Conservation (phyloP, 1,139 yeast species). For the Lodderomyces theae region DNA sequence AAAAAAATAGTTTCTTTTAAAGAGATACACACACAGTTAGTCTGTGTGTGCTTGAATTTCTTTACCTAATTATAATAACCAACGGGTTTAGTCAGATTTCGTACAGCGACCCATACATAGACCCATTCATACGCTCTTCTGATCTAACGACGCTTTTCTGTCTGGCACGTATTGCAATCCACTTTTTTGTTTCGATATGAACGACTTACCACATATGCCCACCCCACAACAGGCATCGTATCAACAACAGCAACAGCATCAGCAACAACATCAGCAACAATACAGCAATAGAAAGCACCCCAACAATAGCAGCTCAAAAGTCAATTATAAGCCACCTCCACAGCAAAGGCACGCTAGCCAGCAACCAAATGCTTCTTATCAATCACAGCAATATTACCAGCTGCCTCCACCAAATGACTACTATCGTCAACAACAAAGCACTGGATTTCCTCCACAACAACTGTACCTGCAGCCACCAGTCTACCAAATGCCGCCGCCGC, state of each 20-base stretch:
- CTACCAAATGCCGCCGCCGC: constrained; percentile 7
- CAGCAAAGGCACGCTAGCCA: constrained; percentile 2
- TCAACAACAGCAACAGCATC: constrained; percentile 17
- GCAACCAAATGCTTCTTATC: background rate
- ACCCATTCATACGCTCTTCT: background rate
- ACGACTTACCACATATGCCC: constrained; percentile 48
- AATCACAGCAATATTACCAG: constrained; percentile 2
- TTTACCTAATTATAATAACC: background rate
- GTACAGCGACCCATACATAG: background rate
- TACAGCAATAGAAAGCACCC: constrained; percentile 14
- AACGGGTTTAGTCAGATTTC: background rate
- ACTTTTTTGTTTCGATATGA: no score
- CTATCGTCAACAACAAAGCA: constrained; percentile 5
- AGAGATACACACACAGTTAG: no score
- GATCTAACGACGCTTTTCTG: no score
- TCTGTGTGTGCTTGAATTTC: background rate
- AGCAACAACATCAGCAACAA: constrained; percentile 16
- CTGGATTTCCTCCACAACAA: constrained; percentile 8
- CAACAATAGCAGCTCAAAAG: background rate
- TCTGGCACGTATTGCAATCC: no score
- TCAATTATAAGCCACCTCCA: constrained; percentile 5
- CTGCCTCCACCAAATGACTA: constrained; percentile 7
- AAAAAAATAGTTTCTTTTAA: background rate
- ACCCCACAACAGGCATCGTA: constrained; percentile 42
- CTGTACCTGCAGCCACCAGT: constrained; percentile 6